Conservation (phyloP, 140 eudicot species). For the Flaveria floridana region DNA sequence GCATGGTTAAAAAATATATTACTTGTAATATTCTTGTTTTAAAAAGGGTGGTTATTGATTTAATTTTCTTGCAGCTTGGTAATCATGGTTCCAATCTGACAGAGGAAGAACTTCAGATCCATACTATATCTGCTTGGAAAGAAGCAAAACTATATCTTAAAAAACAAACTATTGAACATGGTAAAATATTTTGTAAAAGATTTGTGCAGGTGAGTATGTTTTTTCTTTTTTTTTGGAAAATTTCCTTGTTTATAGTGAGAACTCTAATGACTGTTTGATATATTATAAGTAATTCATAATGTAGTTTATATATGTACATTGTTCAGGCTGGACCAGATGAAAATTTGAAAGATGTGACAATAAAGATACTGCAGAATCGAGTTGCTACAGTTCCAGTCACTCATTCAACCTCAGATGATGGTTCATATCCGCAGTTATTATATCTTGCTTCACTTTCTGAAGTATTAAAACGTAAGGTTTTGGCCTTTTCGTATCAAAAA, state of each 20-base stretch:
- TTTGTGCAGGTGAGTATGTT: constrained; percentile 60
- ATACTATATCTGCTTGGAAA: constrained; percentile 97
- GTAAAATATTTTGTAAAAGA: constrained; percentile 43
- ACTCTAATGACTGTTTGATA: constrained; percentile 18
- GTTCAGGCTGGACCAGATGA: constrained; percentile 92
- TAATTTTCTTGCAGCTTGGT: constrained; percentile 67
- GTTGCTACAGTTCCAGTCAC: constrained; percentile 78
- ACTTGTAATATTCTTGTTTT: constrained; percentile 4
- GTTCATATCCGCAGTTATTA: constrained; percentile 79
- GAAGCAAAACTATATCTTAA: constrained; percentile 66
- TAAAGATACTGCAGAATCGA: constrained; percentile 67
- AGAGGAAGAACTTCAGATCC: constrained; percentile 96
- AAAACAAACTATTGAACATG: constrained; percentile 64
- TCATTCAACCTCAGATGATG: constrained; percentile 65
- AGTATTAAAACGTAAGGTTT: constrained; percentile 60
- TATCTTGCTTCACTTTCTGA: constrained; percentile 94
- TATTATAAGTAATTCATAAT: not conserved
- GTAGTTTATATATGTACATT: constrained; percentile 9
- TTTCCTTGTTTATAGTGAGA: constrained; percentile 3
- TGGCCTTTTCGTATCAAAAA: not conserved
- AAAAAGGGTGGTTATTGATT: constrained; percentile 12
- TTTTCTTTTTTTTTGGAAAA: not conserved
- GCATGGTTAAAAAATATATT: not conserved
- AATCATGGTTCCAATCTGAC: constrained; percentile 85
- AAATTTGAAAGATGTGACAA: constrained; percentile 66